Percentiles rank a stretch among this genome's conserved stretches.
Evolutionary conservation across 495 filamentous ascomycete species (phyloP).

Genomic region (Aspergillus affinis): DNA sequence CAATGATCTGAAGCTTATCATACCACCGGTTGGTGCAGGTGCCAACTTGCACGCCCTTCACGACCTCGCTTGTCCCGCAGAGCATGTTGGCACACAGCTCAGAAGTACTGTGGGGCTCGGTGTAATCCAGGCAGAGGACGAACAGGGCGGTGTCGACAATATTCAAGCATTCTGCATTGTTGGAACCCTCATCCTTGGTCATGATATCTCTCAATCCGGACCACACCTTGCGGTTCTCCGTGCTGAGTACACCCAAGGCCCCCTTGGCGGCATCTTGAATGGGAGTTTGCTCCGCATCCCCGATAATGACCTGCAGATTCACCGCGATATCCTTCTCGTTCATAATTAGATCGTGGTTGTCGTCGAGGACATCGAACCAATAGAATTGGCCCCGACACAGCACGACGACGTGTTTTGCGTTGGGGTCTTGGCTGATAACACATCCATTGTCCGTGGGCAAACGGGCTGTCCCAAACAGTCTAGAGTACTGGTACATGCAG

Average conservation of each 20-base stretch:
- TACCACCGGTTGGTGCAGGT: constrained; percentile 99
- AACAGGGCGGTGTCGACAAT: constrained; percentile 96
- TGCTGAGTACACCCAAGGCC: constrained; percentile 89
- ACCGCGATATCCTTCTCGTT: constrained; percentile 90
- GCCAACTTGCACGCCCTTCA: constrained; percentile 91
- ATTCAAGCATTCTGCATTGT: constrained; percentile 90
- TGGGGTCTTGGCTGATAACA: constrained; percentile 89
- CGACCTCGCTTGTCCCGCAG: constrained; percentile 87
- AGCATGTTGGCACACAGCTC: constrained; percentile 97
- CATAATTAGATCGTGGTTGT: constrained; percentile 95
- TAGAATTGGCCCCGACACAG: constrained; percentile 97
- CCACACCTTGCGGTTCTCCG: constrained; percentile 96
- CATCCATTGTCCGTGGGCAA: constrained; percentile 95
- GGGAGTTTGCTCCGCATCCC: constrained; percentile 84
- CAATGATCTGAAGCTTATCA: constrained; percentile 98
- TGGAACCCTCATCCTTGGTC: constrained; percentile 79
- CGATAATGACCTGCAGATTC: constrained; percentile 88
- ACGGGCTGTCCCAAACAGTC: constrained; percentile 92
- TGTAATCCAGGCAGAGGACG: constrained; percentile 87
- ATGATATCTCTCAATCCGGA: constrained; percentile 87
- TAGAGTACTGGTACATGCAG: constrained; percentile 97
- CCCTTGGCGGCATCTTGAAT: constrained; percentile 94
- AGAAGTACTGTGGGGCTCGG: constrained; percentile 73
- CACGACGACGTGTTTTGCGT: constrained; percentile 88
- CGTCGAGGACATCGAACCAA: constrained; percentile 97